Evolutionary conservation across 108 stramenopile genomes (phyloP), one percentile per base, ranked within the genome.

Genomic region (Seminavis robusta): DNA sequence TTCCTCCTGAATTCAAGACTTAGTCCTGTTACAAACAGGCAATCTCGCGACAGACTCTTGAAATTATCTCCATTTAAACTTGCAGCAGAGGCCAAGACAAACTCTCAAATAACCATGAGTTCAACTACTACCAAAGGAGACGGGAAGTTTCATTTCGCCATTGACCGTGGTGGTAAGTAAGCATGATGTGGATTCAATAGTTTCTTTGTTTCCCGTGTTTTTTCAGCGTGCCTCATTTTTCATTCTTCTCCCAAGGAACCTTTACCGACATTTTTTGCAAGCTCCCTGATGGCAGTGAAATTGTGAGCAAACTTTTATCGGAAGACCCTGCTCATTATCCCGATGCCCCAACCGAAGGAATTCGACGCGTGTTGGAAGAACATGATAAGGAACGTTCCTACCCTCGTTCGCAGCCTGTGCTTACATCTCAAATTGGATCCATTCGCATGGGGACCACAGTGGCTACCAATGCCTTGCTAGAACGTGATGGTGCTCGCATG

Each of bases 301-400:
- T 89, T 13, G 85, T 90, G 0, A 67, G 78, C 53, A 99, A 99
- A 57, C 76, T 98, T 17, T 65, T 99, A 27, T 82, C 79, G 15
- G 97, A 94, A 48, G 97, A 99, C 60, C 98, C 98, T 3, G 48
- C 57, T 44, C 94, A 97, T 53, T 99, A 99, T 52, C 60, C 61
- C 15, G 97, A 99, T 63, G 98, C 98, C 13, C 98, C 98, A 21
- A 93, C 95, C 19, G 98, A 99, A 73, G 98, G 95, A 19, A 95
- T 98, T 52, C 91, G 97, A 37, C 86, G 94, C 5, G 52, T 98
- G 6, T 64, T 97, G 60, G 64, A 93, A 52, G 69, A 96, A 59
- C 71, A 82, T 48, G 86, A 92, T 32, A 80, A 77, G 23, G 47
- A 37, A 19, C 21, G n/a, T 21, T 19, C 43, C 3, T 86, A 94